Evolutionary conservation across 1,284 basidiomycete species (phyloP).

Genomic region (Coriolopsis trogii): DNA sequence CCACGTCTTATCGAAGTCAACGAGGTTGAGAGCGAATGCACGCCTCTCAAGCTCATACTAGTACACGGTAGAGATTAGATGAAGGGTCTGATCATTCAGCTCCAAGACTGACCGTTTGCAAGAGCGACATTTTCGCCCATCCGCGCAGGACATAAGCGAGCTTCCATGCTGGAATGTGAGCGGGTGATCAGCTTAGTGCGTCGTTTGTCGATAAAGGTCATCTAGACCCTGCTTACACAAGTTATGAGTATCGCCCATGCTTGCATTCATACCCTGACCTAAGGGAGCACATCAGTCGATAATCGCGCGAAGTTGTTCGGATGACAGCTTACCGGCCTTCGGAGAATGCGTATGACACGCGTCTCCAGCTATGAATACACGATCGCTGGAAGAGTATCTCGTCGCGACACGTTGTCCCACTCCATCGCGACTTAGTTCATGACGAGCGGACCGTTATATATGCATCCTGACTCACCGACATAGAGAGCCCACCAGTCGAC

Average conservation of each 20-base stretch:
- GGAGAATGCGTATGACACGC: conserved; percentile 87
- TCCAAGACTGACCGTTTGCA: conserved; percentile 70
- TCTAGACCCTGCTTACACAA: conserved; percentile 47
- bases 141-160: conserved; percentile 73
- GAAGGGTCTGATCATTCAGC: too few species aligned
- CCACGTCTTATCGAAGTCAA: conserved; percentile 79
- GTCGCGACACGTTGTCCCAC: conserved; percentile 81
- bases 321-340: conserved; percentile 47
- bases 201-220: too few species aligned
- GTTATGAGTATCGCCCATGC: conserved; percentile 86
- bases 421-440: conserved; percentile 16
- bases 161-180: conserved; percentile 74
- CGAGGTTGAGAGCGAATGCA: conserved; percentile 80
- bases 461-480: conserved; percentile 39
- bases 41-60: conserved; percentile 55
- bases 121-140: conserved; percentile 63
- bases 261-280: conserved; percentile 73
- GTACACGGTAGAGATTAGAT: too few species aligned
- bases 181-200: neutral
- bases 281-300: conserved; percentile 19
- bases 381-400: conserved; percentile 63
- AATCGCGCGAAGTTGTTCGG: neutral
- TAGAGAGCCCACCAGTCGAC: conserved; percentile 87
- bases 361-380: conserved; percentile 83
- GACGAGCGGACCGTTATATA: conserved; percentile 6